A percentile compares a stretch with the other conserved stretches of the same genome.
phyloP scores from a whole-genome alignment of 2,329 filamentous ascomycete genomes.

The Rugonectria rugulosa region DNA sequence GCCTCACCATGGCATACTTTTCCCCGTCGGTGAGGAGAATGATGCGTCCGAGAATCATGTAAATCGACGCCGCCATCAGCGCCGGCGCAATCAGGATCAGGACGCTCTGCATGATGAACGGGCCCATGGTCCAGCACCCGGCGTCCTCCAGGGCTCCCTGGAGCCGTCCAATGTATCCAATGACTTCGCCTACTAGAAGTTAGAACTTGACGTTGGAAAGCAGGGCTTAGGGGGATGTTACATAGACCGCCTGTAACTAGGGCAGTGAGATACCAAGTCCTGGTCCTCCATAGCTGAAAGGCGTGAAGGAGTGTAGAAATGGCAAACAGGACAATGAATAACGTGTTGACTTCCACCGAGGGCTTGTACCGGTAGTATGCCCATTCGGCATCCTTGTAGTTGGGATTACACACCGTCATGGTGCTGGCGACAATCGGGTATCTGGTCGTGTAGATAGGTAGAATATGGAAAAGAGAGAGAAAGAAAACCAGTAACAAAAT shows the following conservation, averaged over 20 bases:
- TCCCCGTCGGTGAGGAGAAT: constrained; percentile 49
- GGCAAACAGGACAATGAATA: constrained; percentile 36
- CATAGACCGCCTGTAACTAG: constrained; percentile 34
- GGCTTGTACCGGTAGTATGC: constrained; percentile 36
- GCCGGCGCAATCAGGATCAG: constrained; percentile 50
- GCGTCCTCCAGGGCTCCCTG: constrained; percentile 50
- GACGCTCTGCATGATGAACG: constrained; percentile 50
- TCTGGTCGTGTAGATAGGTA: too few relatives aligned
- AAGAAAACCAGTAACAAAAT: too few relatives aligned
- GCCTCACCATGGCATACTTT: constrained; percentile 49
- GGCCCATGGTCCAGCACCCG: constrained; percentile 45
- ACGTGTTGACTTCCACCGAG: constrained; percentile 30
- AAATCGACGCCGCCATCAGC: constrained; percentile 56
- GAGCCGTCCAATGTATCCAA: constrained; percentile 56
- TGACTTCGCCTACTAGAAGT: constrained; percentile 31
- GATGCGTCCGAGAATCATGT: constrained; percentile 55
- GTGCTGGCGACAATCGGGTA: too few relatives aligned
- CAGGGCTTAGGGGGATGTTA: constrained; percentile 12
- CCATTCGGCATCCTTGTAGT: constrained; percentile 35
- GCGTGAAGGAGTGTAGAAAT: constrained; percentile 32
- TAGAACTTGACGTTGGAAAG: not conserved
- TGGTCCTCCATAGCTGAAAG: constrained; percentile 34
- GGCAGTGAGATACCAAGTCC: constrained; percentile 38
- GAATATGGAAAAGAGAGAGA: too few relatives aligned
- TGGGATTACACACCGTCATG: constrained; percentile 30